Evolutionary conservation across 2,329 filamentous ascomycete species (phyloP), one percentile per base, ranked within the genome.

Genomic region (Pyrenochaeta sp.): DNA sequence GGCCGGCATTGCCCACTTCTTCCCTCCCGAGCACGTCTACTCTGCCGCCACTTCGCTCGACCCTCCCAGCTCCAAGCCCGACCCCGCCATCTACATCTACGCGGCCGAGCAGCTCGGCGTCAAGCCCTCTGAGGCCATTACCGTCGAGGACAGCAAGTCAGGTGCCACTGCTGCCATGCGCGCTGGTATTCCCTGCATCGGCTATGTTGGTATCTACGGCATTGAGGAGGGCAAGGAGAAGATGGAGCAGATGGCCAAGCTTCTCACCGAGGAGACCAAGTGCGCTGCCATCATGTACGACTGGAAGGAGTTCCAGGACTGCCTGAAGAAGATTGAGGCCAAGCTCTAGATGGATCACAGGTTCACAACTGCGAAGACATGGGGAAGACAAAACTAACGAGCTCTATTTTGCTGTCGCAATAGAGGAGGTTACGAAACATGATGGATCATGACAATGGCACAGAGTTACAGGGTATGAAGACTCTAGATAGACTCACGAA

Each of bases 81-180:
- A 96, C 73, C 91, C 92, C 13, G 89, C 89, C 57, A 87, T 96
- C 74, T 96, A 96, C 77, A 74, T 90, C 53, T 81, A 87, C 70
- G 88, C 91, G 15, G 82, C 91, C 67, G 75, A 90, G 73, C 76
- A 83, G 67, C 80, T 95, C 37, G 87, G 86, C 50, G 87, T 87
- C 74, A 82, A 81, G 61, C 77, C 89, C 2, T 76, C 77, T 32
- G 86, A 95, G 78, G 85, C 82, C 55, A 80, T 96, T 21, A 88
- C 91, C 17, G 83, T 96, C 46, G 91, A 96, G 79, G 91, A 96
- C 77, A 90, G 86, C 79, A 90, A 89, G 81, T 90, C 86, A 59
- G 91, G 91, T 50, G 88, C 89, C 29, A 82, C 88, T 44, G 90
- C 88, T 55, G 87, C 85, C 45, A 84, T 86, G 63, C 81, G 88